Evolutionary conservation across 257 asterid genomes (phyloP).

Genomic region (Penstemon eatonii): DNA sequence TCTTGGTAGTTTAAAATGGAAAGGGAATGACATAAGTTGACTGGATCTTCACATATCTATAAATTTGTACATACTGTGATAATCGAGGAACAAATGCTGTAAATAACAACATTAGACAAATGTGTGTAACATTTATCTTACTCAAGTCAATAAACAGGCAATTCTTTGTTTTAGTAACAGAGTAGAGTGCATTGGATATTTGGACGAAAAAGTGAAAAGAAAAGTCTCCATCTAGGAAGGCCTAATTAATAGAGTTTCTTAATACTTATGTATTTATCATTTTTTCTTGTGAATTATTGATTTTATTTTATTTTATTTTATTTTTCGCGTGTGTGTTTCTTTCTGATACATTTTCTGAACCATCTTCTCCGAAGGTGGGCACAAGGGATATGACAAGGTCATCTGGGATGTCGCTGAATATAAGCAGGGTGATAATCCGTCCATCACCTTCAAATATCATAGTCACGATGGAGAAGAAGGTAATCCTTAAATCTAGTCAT

Average conservation of each 20-base stretch:
- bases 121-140: too few species aligned
- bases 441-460: slow-evolving; percentile 77
- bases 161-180: background rate
- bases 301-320: too few species aligned
- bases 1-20: background rate
- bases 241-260: background rate
- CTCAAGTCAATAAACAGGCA: too few species aligned
- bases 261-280: too few species aligned
- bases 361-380: slow-evolving; percentile 65
- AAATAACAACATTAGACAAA: too few species aligned
- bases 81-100: too few species aligned
- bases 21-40: slow-evolving; percentile 3
- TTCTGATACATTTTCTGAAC: slow-evolving; percentile 14
- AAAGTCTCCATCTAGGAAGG: background rate
- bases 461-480: slow-evolving; percentile 98
- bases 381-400: slow-evolving; percentile 94
- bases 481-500: slow-evolving; percentile 15
- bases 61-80: too few species aligned
- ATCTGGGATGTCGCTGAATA: slow-evolving; percentile 88
- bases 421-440: slow-evolving; percentile 77
- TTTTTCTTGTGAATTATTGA: background rate
- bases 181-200: background rate
- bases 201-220: background rate
- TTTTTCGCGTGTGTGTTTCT: background rate
- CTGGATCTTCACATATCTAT: background rate